phyloP scores from a whole-genome alignment of 148 eudicot genomes.

The Camellia japonica region DNA sequence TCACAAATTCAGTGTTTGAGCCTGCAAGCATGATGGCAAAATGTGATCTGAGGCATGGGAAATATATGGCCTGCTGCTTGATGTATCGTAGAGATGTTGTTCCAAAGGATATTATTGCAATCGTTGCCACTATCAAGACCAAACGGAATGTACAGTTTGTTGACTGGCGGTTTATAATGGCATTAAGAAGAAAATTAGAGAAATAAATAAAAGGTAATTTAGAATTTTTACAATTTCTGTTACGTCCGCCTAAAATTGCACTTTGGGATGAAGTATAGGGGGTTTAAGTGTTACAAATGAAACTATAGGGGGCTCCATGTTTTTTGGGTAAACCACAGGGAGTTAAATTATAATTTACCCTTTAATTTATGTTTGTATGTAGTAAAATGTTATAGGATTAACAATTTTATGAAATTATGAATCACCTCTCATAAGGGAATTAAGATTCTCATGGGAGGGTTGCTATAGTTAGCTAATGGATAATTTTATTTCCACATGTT shows the following conservation, averaged over 20 bases:
- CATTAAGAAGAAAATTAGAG: no score
- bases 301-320: no score
- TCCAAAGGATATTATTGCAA: conserved; percentile 63
- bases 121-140: conserved; percentile 59
- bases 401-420: background rate
- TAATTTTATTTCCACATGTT: no score
- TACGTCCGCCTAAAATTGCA: no score
- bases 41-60: conserved; percentile 65
- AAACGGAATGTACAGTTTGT: conserved; percentile 67
- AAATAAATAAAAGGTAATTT: no score
- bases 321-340: no score
- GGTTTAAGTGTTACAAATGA: no score
- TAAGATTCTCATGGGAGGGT: background rate
- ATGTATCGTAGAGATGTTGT: conserved; percentile 73
- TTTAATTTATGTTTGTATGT: background rate
- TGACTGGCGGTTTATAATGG: conserved; percentile 30
- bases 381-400: background rate
- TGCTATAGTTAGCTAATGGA: background rate
- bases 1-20: conserved; percentile 63
- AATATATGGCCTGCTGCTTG: conserved; percentile 69
- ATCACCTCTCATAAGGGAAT: background rate
- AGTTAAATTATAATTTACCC: no score
- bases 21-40: conserved; percentile 70
- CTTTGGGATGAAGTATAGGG: no score
- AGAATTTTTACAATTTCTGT: no score